These are phyloP conservation scores for Claviceps maximensis DNA, from an alignment of 2,329 filamentous ascomycete genomes.

Conservation along the genomic window DNA sequence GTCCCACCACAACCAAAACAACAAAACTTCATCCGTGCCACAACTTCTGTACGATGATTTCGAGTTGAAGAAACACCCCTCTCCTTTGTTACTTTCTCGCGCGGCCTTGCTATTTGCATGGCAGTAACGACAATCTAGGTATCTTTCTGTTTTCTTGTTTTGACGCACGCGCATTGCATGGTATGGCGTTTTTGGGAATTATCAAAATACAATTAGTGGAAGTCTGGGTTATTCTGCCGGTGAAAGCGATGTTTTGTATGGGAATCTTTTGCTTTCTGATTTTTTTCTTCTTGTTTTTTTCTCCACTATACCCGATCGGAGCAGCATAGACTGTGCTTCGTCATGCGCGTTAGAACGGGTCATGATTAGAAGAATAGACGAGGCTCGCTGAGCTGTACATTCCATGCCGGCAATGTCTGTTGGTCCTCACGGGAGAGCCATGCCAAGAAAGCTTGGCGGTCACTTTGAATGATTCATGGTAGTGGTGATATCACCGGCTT, in stretches of 20 bases:
- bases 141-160: neutral
- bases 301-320: conserved; percentile 1
- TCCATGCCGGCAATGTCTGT: neutral
- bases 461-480: too few relatives aligned
- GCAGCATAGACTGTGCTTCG: neutral
- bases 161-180: neutral
- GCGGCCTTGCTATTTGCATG: neutral
- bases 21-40: neutral
- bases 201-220: neutral
- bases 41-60: neutral
- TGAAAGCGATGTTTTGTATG: neutral
- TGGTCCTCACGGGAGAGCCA: too few relatives aligned
- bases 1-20: neutral
- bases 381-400: neutral
- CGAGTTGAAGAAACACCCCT: neutral
- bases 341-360: neutral
- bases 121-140: neutral
- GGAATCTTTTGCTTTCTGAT: neutral
- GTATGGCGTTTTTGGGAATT: neutral
- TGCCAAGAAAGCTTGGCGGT: too few relatives aligned
- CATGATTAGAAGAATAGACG: conserved; percentile 4
- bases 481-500: too few relatives aligned
- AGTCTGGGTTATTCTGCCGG: neutral
- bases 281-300: neutral
- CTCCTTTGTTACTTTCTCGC: neutral